Conservation (phyloP, 495 filamentous ascomycete genomes). For the Physcia stellaris region DNA sequence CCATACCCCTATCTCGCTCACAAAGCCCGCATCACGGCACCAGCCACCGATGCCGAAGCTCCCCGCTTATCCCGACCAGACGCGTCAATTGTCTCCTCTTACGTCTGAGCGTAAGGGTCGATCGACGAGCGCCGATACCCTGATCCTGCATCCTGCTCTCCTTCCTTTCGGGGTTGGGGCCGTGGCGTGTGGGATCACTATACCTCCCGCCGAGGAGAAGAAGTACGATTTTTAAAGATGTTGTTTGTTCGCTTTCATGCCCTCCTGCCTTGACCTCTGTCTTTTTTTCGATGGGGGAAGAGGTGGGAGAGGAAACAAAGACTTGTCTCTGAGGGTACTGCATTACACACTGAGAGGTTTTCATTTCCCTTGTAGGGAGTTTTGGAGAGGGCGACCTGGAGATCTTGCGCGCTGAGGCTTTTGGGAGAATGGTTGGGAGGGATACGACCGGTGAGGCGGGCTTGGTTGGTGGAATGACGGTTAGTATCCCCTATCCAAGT, state of each 20-base stretch:
- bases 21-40: conserved; percentile 38
- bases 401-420: background rate
- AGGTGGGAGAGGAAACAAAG: conserved; percentile 69
- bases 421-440: background rate
- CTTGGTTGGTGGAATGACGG: conserved; percentile 13
- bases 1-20: no score
- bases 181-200: conserved; percentile 12
- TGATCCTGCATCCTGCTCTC: conserved; percentile 10
- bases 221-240: conserved; percentile 77
- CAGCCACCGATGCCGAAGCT: conserved; percentile 36
- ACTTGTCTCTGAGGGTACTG: conserved; percentile 70
- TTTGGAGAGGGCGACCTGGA: conserved; percentile 17
- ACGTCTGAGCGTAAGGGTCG: conserved; percentile 35
- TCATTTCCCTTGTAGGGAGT: conserved; percentile 13
- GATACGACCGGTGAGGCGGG: conserved; percentile 5
- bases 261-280: conserved; percentile 39
- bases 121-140: conserved; percentile 53
- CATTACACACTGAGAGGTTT: conserved; percentile 53
- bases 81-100: conserved; percentile 62
- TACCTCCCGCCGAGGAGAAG: conserved; percentile 26
- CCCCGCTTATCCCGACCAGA: conserved; percentile 40
- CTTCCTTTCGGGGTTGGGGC: conserved; percentile 19
- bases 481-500: background rate
- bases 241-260: conserved; percentile 63
- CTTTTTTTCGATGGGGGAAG: conserved; percentile 9